Conservation (phyloP, 2,329 filamentous ascomycete genomes). For the Aspergillus transmontanensis region DNA sequence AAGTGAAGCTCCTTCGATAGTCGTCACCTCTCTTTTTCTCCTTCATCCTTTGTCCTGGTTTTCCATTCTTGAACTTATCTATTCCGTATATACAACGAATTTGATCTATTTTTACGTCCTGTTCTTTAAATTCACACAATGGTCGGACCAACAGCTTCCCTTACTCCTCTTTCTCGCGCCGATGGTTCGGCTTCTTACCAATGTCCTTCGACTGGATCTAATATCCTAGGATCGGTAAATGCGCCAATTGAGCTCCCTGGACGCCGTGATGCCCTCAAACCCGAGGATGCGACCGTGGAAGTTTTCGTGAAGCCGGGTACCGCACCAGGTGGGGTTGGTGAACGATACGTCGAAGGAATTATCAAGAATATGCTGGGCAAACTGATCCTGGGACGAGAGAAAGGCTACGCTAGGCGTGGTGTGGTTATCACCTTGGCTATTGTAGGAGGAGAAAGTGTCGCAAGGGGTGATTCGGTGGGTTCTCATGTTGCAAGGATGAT, state of each 20-base stretch:
- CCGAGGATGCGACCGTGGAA: slow-evolving; percentile 88
- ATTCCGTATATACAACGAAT: not conserved
- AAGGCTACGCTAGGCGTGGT: slow-evolving; percentile 43
- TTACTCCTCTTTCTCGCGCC: slow-evolving; percentile 38
- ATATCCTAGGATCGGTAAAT: slow-evolving; percentile 83
- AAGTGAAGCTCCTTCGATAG: not conserved
- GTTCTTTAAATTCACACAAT: slow-evolving; percentile 24
- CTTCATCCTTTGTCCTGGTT: not conserved
- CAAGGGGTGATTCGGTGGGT: slow-evolving; percentile 43
- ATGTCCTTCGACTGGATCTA: slow-evolving; percentile 63
- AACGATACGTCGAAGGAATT: slow-evolving; percentile 75
- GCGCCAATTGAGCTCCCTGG: slow-evolving; percentile 83
- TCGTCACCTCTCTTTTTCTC: not conserved
- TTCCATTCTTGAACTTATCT: not conserved
- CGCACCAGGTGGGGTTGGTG: slow-evolving; percentile 80
- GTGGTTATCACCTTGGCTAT: slow-evolving; percentile 48
- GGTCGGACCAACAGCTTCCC: slow-evolving; percentile 37
- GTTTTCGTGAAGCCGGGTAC: slow-evolving; percentile 84
- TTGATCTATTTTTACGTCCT: not conserved
- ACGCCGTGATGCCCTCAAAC: slow-evolving; percentile 78
- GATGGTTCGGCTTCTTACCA: slow-evolving; percentile 47
- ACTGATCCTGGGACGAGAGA: slow-evolving; percentile 47
- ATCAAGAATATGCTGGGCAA: slow-evolving; percentile 40
- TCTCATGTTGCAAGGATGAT: slow-evolving; percentile 3
- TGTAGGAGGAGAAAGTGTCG: slow-evolving; percentile 36